Evolutionary conservation across 306 rosid species (phyloP).

Genomic region (Ammopiptanthus mongolicus): DNA sequence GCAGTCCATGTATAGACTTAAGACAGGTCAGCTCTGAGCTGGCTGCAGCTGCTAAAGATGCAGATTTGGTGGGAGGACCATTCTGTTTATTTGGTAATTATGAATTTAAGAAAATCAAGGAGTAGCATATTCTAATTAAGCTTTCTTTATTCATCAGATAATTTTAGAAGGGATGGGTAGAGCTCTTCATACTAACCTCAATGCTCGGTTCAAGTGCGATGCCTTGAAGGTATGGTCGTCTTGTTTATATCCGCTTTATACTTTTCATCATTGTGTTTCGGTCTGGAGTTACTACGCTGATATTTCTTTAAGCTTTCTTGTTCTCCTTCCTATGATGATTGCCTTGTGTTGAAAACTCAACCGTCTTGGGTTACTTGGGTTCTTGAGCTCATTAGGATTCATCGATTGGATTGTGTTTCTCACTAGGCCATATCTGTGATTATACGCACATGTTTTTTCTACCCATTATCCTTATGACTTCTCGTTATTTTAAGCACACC

Average conservation of each 20-base stretch:
- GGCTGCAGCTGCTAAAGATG: conserved; percentile 70
- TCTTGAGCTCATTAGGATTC: neutral
- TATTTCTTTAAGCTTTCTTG: neutral
- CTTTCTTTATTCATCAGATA: conserved; percentile 38
- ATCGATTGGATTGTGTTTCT: too few relatives aligned
- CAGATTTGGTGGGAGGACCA: conserved; percentile 55
- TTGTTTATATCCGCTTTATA: neutral
- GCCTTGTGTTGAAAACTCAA: neutral
- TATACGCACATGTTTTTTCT: neutral
- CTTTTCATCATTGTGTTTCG: neutral
- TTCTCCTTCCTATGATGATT: neutral
- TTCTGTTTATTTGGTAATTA: conserved; percentile 8
- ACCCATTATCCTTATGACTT: neutral
- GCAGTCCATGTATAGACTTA: conserved; percentile 81
- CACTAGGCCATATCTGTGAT: neutral
- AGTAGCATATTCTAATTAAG: neutral
- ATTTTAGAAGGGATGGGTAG: conserved; percentile 88
- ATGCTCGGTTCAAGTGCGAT: conserved; percentile 71
- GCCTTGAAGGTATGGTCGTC: conserved; percentile 57
- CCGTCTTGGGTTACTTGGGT: neutral
- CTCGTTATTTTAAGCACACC: neutral
- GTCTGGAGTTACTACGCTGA: neutral
- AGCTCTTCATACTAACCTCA: conserved; percentile 73
- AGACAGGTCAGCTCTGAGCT: conserved; percentile 92
- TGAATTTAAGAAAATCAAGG: neutral